These are phyloP conservation scores for Chlorella sp. DNA, from an alignment of 139 green algal genomes.

Conservation along the genomic window DNA sequence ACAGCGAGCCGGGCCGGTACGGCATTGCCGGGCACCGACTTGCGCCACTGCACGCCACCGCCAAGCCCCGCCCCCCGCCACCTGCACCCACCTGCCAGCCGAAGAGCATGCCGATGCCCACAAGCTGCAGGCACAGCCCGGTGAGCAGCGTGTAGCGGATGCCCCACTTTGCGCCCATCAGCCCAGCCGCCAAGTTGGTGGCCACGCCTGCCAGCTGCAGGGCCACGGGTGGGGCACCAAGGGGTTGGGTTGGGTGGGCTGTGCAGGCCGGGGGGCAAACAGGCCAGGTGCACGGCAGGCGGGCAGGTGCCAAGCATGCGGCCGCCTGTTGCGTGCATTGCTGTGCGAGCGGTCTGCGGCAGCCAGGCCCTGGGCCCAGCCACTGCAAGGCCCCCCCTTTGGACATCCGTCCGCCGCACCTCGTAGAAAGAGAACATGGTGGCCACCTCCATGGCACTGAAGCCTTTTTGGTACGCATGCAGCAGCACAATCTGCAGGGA, in stretches of 20 bases:
- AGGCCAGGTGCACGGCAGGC: no score
- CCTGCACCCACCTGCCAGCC: slow-evolving; percentile 68
- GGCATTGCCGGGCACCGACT: no score
- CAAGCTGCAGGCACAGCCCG: slow-evolving; percentile 73
- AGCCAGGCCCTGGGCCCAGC: no score
- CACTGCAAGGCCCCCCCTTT: no score
- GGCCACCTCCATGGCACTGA: slow-evolving; percentile 75
- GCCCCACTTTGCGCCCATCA: slow-evolving; percentile 80
- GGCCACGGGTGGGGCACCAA: no score
- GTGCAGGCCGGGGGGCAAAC: no score
- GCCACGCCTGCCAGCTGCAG: slow-evolving; percentile 71
- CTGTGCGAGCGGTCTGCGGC: no score
- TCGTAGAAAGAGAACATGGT: slow-evolving; percentile 91
- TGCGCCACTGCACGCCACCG: no score
- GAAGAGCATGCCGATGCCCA: slow-evolving; percentile 76
- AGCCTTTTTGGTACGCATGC: slow-evolving; percentile 83
- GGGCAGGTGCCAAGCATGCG: no score
- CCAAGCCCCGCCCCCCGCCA: background rate
- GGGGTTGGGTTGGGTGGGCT: no score
- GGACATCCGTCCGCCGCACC: background rate
- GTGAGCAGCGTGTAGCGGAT: slow-evolving; percentile 85
- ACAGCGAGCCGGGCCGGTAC: no score
- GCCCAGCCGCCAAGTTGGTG: slow-evolving; percentile 83
- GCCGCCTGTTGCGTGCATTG: no score
- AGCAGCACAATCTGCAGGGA: slow-evolving; percentile 73